phyloP scores from a whole-genome alignment of 2,329 filamentous ascomycete species.

The Davidsoniella eucalypti region DNA sequence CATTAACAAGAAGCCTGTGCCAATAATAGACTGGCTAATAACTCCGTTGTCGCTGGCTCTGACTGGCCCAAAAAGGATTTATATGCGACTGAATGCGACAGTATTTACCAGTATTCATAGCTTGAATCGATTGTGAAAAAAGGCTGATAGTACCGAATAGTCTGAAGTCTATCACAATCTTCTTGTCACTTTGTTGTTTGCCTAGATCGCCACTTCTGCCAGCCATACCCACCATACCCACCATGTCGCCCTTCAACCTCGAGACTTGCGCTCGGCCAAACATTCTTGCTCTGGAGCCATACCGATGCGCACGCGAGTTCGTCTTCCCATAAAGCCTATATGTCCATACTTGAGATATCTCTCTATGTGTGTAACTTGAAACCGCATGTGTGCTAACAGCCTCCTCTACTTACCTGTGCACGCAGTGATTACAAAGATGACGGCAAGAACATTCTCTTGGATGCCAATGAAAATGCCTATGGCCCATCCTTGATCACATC shows the following conservation, averaged over 20 bases:
- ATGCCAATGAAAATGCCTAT: conserved; percentile 95
- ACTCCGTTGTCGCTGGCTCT: conserved; percentile 3
- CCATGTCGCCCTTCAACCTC: conserved; percentile 52
- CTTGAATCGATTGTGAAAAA: neutral
- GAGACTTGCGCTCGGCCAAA: conserved; percentile 60
- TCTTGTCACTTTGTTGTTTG: neutral
- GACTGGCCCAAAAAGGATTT: neutral
- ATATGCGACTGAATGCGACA: neutral
- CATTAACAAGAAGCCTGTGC: neutral
- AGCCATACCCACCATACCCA: conserved; percentile 11
- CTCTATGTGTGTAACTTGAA: neutral
- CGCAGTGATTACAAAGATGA: conserved; percentile 95
- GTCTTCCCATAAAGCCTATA: conserved; percentile 18
- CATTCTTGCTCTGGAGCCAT: conserved; percentile 60
- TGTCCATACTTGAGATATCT: no score
- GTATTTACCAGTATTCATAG: neutral
- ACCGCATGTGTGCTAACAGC: neutral
- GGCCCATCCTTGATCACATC: conserved; percentile 56
- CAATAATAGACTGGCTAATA: neutral
- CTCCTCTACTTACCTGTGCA: conserved; percentile 14
- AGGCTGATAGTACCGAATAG: neutral
- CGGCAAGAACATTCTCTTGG: conserved; percentile 85
- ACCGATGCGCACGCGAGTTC: conserved; percentile 69
- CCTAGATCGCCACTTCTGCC: neutral
- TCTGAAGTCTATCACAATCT: neutral